A percentile compares a stretch with the other conserved stretches of the same genome.
These are phyloP conservation scores for Elongisporangium undulatum DNA, from an alignment of 352 stramenopile species.

Conservation along the genomic window DNA sequence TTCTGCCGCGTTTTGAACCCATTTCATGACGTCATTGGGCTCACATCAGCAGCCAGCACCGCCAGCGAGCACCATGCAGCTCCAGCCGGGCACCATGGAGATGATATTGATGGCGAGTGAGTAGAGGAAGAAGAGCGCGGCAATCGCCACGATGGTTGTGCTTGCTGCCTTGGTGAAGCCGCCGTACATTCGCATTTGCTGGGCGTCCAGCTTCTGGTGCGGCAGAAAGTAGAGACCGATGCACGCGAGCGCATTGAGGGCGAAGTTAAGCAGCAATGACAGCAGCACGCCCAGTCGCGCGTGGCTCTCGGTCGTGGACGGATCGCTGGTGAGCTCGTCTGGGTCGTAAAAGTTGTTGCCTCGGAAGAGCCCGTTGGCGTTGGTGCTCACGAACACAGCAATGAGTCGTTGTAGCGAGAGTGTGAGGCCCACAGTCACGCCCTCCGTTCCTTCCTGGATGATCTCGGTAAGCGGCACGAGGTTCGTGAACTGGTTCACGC, in stretches of 20 bases:
- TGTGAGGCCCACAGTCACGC: slow-evolving; percentile 43
- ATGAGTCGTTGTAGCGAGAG: slow-evolving; percentile 53
- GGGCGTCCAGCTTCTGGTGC: slow-evolving; percentile 51
- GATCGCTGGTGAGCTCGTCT: slow-evolving; percentile 19
- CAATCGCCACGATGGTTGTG: slow-evolving; percentile 29
- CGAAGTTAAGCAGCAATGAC: slow-evolving; percentile 34
- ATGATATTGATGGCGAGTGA: slow-evolving; percentile 36
- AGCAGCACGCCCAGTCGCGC: slow-evolving; percentile 24
- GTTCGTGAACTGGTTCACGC: slow-evolving; percentile 17
- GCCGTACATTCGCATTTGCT: slow-evolving; percentile 57
- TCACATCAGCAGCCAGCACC: slow-evolving; percentile 24
- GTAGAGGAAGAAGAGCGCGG: slow-evolving; percentile 37
- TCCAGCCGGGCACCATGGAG: slow-evolving; percentile 24
- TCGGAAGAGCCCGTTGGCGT: slow-evolving; percentile 34
- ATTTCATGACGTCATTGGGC: neutral
- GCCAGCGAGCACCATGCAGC: slow-evolving; percentile 28
- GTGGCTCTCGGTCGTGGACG: neutral
- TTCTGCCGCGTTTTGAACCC: neutral
- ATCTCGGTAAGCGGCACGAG: slow-evolving; percentile 51
- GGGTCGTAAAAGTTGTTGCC: slow-evolving; percentile 27
- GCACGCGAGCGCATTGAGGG: slow-evolving; percentile 31
- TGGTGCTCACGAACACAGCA: slow-evolving; percentile 37
- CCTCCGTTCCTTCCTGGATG: slow-evolving; percentile 50
- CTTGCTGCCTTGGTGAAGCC: slow-evolving; percentile 55
- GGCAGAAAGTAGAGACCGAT: slow-evolving; percentile 35